Evolutionary conservation across 129 eudicot genomes (phyloP).

Genomic region (Mikania micrantha): DNA sequence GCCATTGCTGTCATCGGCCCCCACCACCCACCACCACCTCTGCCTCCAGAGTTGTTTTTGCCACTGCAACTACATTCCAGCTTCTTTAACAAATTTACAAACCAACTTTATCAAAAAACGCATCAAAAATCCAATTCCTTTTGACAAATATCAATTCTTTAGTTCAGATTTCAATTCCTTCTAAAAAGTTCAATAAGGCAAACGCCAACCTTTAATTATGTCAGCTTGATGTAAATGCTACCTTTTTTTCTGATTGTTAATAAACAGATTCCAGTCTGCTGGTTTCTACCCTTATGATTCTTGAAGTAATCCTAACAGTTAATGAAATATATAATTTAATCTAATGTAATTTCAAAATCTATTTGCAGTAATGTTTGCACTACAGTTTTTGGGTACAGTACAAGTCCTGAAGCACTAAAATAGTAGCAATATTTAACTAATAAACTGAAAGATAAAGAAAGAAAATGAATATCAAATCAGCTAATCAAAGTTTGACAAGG

Average conservation of each 20-base stretch:
- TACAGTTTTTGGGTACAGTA: slow-evolving; percentile 7
- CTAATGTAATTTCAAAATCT: background rate
- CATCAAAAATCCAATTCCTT: background rate
- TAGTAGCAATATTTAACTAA: background rate
- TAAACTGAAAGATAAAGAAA: slow-evolving; percentile 21
- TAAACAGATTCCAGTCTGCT: too few species aligned
- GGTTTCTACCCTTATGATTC: background rate
- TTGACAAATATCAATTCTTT: too few species aligned
- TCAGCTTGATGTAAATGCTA: slow-evolving; percentile 6
- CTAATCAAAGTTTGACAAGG: slow-evolving; percentile 31
- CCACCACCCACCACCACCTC: too few species aligned
- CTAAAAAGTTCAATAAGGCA: too few species aligned
- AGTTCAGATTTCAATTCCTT: too few species aligned
- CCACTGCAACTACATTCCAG: too few species aligned
- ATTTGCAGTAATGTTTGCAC: slow-evolving; percentile 14
- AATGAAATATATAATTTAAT: background rate
- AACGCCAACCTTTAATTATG: background rate
- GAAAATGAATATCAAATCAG: slow-evolving; percentile 14
- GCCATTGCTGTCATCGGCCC: too few species aligned
- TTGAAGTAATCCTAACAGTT: slow-evolving; percentile 12
- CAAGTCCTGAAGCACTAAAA: slow-evolving; percentile 10
- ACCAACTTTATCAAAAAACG: too few species aligned
- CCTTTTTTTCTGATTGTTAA: background rate
- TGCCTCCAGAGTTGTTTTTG: too few species aligned
- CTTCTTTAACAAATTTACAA: too few species aligned